These are phyloP conservation scores for Fusarium sp. DNA, from an alignment of 2,329 filamentous ascomycete genomes.

Conservation along the genomic window DNA sequence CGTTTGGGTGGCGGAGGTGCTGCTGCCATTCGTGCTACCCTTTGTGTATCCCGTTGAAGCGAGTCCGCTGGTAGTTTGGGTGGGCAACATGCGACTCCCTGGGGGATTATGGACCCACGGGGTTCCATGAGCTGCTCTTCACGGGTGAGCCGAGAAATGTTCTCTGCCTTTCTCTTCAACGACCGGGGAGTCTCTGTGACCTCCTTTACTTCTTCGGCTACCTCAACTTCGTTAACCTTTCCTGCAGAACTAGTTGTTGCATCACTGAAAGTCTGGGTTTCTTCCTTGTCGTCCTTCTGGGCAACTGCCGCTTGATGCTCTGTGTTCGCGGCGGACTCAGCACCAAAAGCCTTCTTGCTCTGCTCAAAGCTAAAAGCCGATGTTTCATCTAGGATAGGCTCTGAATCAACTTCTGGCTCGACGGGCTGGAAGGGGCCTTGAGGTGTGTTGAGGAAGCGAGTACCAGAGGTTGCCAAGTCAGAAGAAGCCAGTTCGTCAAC, in stretches of 20 bases:
- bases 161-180: constrained; percentile 47
- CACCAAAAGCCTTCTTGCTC: constrained; percentile 42
- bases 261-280: background rate
- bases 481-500: constrained; percentile 12
- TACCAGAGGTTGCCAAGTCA: constrained; percentile 49
- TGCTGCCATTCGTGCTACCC: background rate
- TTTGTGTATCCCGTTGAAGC: background rate
- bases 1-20: constrained; percentile 47
- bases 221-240: background rate
- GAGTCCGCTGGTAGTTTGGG: background rate
- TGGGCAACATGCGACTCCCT: background rate
- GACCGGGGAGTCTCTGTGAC: constrained; percentile 1
- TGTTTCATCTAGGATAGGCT: constrained; percentile 44
- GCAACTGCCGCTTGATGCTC: background rate
- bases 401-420: constrained; percentile 9
- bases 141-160: constrained; percentile 43
- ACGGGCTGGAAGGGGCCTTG: constrained; percentile 8
- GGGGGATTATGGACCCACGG: background rate
- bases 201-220: background rate
- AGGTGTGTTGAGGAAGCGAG: constrained; percentile 51
- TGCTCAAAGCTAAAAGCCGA: constrained; percentile 50
- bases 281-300: constrained; percentile 9
- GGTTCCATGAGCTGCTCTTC: constrained; percentile 24
- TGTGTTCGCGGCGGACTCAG: background rate
- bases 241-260: background rate